A percentile compares a stretch with the other conserved stretches of the same genome.
Evolutionary conservation across 768 basidiomycete species (phyloP).

Genomic region (Mycena sanguinolenta): DNA sequence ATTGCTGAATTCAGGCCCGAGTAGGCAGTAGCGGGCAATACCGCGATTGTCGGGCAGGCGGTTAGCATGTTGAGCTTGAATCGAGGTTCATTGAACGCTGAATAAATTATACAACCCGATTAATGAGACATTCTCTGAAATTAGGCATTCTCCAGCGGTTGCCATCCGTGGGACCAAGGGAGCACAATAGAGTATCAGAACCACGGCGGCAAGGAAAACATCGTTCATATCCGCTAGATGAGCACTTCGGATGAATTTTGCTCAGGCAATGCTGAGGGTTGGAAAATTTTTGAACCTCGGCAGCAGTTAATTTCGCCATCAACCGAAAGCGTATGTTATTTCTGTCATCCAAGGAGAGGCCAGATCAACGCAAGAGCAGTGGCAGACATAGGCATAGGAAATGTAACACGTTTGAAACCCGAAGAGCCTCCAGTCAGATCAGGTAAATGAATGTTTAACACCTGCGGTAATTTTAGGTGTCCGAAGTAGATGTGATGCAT

Average conservation of each 20-base stretch:
- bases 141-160: neutral
- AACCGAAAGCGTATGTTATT: conserved; percentile 7
- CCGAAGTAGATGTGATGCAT: neutral
- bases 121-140: conserved; percentile 4
- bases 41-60: neutral
- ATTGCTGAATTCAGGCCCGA: neutral
- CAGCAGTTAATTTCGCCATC: conserved; percentile 2
- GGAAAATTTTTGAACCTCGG: conserved; percentile 14
- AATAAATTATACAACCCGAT: neutral
- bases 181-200: conserved; percentile 1
- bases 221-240: neutral
- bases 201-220: conserved; percentile 16
- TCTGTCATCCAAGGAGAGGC: neutral
- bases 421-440: neutral
- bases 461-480: conserved; percentile 7
- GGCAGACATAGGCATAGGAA: neutral
- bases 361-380: neutral
- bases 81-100: neutral
- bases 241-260: neutral
- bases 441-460: neutral
- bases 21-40: neutral
- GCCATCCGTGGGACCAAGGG: neutral
- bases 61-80: neutral
- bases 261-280: neutral
- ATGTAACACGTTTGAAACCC: neutral